Conservation (phyloP, 1,284 basidiomycete species). For the Thelephora terrestris region DNA sequence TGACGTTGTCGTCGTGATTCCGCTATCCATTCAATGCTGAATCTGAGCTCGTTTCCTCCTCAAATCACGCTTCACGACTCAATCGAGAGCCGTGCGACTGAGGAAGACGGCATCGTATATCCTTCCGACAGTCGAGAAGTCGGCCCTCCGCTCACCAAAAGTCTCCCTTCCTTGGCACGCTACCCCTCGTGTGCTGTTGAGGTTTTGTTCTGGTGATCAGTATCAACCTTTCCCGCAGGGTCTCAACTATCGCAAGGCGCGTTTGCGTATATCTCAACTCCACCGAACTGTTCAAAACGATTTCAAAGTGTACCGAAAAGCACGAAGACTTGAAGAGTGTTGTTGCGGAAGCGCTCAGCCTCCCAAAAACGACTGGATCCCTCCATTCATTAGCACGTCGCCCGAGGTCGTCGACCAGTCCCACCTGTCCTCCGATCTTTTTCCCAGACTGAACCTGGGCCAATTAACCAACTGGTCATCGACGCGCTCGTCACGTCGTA, state of each 20-base stretch:
- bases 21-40: neutral
- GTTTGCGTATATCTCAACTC: slow-evolving; percentile 55
- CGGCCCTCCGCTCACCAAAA: slow-evolving; percentile 66
- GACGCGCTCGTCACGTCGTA: slow-evolving; percentile 43
- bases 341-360: slow-evolving; percentile 54
- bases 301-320: slow-evolving; percentile 26
- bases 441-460: slow-evolving; percentile 28
- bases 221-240: slow-evolving; percentile 45
- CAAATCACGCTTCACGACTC: slow-evolving; percentile 52
- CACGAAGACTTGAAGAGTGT: slow-evolving; percentile 31
- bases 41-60: slow-evolving; percentile 1
- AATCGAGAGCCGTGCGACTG: slow-evolving; percentile 38
- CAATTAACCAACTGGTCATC: slow-evolving; percentile 42
- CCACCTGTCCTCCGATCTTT: slow-evolving; percentile 32
- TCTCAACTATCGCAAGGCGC: slow-evolving; percentile 41
- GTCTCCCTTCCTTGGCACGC: slow-evolving; percentile 40
- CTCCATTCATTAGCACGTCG: slow-evolving; percentile 62
- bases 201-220: slow-evolving; percentile 31
- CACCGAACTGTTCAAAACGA: slow-evolving; percentile 52
- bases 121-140: slow-evolving; percentile 63
- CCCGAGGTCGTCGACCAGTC: slow-evolving; percentile 37
- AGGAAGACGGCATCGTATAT: slow-evolving; percentile 37
- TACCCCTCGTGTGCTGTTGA: slow-evolving; percentile 3
- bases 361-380: slow-evolving; percentile 72
- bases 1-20: slow-evolving; percentile 3